Evolutionary conservation across 805 yeast genomes (phyloP), one percentile per base, ranked within the genome.

Genomic region (Dipodascus albidus): DNA sequence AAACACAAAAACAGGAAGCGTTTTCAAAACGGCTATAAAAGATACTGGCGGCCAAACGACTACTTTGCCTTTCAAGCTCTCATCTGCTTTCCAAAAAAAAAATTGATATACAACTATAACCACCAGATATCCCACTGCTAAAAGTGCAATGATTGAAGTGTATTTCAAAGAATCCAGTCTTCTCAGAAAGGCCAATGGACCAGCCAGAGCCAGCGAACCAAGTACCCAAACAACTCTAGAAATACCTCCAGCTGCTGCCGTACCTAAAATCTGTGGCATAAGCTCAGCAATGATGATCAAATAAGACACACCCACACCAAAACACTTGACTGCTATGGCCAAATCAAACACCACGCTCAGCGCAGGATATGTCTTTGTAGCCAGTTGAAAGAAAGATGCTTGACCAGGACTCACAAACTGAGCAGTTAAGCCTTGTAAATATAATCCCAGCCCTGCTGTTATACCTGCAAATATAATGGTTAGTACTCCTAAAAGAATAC

Each of bases 1-100:
- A 73, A 91, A 90, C 14, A 91, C 91, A 60, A 89, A 82, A 58
- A 90, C 85, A n/a, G 97, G 95, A 65, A 90, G 80, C 9, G 93
- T 81, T 22, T 85, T 75, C 19, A 90, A 74, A n/a, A 81, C 70
- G 15, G 74, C 64, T 6, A 59, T 42, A 6, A 62, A 6, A 3
- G 76, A 67, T 23, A 64, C 61, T 1, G 88, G 87, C 31, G 66
- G 63, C 56, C 80, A 56, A 59, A 74, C 53, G 54, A 77, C 63
- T 51, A 85, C 66, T 0, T 70, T 70, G 0, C 89, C 90, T 38
- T 38, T 38, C 6, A 38, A 19, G 17, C 44, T 17, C 52, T 72
- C 73, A 14, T 71, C 57, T 60, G 60, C 68, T 1, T 75, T 69
- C 38, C 80, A 77, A 19, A 73, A 66, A 1, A 82, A 44, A 62